Evolutionary conservation across 441 rosid genomes (phyloP), one percentile per base, ranked within the genome.

Genomic region (Gossypium schwendimanii): DNA sequence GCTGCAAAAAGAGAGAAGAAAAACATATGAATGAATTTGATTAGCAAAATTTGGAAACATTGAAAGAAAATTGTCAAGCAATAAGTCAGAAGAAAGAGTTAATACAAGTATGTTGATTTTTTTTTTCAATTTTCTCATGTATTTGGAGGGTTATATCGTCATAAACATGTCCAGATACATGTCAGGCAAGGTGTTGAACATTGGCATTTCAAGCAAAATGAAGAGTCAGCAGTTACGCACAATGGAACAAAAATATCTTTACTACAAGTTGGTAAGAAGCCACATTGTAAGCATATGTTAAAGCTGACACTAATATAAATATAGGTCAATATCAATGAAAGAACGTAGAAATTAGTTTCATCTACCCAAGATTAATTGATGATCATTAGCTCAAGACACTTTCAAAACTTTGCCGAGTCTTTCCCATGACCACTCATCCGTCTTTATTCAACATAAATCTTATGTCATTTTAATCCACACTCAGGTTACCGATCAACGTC

Each of bases 1-100:
- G 96, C 96, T 90, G 88, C 87, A 84, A 41, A 53, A 63, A 62
- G 21, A 11, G 24, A 72, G 68, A 63, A 49, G 0, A 12, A 59
- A 28, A 71, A 17, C 73, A 69, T 3, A 18, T 15, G 24, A 71
- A 47, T 15, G 63, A 55, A 11, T 9, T 55, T 53, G 23, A 54
- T 33, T 7, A 53, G 28, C 63, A 20, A 39, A 41, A 63, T 3
- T 52, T 1, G 14, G 55, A 50, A 50, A 50, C 18, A n/a, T n/a
- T 50, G 18, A n/a, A 23, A 57, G 62, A 12, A 10, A 7, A 11
- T 57, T 57, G 33, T 3, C 6, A 6, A 21, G 62, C 62, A 57
- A 57, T 57, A 23, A 10, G 33, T 57, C 33, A 11, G 6, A 50
- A 45, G 39, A 33, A 33, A 33, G 7, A 0, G 39, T 33, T 33